Evolutionary conservation across 805 yeast species (phyloP).

Genomic region (Saturnispora hagleri): DNA sequence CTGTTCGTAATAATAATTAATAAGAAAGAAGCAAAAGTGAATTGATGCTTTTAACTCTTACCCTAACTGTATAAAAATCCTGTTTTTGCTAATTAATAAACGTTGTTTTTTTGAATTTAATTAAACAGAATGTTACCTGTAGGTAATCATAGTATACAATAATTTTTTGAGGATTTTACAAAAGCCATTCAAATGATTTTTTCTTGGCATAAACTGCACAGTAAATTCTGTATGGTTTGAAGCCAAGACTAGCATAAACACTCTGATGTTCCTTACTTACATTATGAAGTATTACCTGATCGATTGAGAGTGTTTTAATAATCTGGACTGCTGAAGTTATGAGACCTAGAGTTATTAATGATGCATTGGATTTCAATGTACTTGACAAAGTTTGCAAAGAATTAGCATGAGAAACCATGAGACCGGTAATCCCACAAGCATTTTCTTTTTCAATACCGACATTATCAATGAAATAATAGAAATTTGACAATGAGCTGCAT

Average conservation of each 20-base stretch:
- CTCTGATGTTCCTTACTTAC: conserved; percentile 9
- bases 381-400: neutral
- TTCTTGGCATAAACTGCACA: conserved; percentile 17
- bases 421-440: conserved; percentile 45
- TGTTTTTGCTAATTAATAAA: neutral
- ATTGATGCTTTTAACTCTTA: neutral
- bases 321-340: conserved; percentile 37
- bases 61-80: neutral
- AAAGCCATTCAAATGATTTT: conserved; percentile 20
- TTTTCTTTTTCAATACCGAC: conserved; percentile 14
- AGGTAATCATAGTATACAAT: neutral
- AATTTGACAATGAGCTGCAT: conserved; percentile 35
- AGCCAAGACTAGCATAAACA: conserved; percentile 20
- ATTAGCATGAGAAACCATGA: conserved; percentile 44
- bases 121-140: neutral
- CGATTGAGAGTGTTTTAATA: conserved; percentile 27
- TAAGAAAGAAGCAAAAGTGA: neutral
- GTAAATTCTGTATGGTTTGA: conserved; percentile 18
- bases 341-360: conserved; percentile 1
- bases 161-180: neutral
- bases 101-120: neutral
- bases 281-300: conserved; percentile 13
- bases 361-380: neutral
- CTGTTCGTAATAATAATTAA: neutral
- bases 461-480: conserved; percentile 44